Percentiles rank a stretch among this genome's conserved stretches.
Evolutionary conservation across 306 rosid species (phyloP).

Genomic region (Medicago lupulina): DNA sequence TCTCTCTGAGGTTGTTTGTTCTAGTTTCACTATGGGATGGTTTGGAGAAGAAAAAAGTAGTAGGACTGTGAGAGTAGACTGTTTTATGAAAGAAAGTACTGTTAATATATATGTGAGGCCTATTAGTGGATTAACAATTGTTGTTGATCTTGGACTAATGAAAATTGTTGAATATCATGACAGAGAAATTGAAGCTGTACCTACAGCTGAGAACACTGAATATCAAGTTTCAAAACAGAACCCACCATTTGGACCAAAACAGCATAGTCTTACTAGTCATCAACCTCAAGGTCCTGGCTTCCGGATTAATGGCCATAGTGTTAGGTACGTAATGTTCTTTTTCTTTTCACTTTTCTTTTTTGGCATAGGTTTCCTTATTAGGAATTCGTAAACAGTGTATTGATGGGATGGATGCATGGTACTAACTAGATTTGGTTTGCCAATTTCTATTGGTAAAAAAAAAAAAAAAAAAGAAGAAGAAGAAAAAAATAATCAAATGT

Average conservation of each 20-base stretch:
- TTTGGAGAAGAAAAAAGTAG: conserved; percentile 37
- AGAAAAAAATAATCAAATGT: no score
- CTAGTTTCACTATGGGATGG: conserved; percentile 47
- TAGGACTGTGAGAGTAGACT: conserved; percentile 41
- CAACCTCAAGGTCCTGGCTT: conserved; percentile 52
- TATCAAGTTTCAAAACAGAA: conserved; percentile 18
- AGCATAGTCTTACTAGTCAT: conserved; percentile 8
- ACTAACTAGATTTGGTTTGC: no score
- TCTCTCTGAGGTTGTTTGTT: conserved; percentile 52
- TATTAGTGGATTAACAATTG: conserved; percentile 41
- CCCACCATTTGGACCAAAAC: conserved; percentile 48
- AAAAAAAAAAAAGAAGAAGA: no score
- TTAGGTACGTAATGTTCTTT: conserved; percentile 35
- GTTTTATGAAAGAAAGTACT: conserved; percentile 45
- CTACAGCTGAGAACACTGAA: conserved; percentile 42
- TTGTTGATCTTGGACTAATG: conserved; percentile 37
- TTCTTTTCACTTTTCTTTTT: background rate
- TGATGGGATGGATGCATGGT: no score
- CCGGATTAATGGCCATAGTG: conserved; percentile 37
- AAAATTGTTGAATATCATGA: conserved; percentile 45
- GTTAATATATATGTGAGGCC: conserved; percentile 48
- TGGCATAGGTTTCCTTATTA: background rate
- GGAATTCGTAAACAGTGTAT: no score
- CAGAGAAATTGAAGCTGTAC: conserved; percentile 14
- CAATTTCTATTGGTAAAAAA: no score